A percentile compares a stretch with the other conserved stretches of the same genome.
These are phyloP conservation scores for Penicillium sp. DNA, from an alignment of 2,329 filamentous ascomycete genomes.

Conservation along the genomic window DNA sequence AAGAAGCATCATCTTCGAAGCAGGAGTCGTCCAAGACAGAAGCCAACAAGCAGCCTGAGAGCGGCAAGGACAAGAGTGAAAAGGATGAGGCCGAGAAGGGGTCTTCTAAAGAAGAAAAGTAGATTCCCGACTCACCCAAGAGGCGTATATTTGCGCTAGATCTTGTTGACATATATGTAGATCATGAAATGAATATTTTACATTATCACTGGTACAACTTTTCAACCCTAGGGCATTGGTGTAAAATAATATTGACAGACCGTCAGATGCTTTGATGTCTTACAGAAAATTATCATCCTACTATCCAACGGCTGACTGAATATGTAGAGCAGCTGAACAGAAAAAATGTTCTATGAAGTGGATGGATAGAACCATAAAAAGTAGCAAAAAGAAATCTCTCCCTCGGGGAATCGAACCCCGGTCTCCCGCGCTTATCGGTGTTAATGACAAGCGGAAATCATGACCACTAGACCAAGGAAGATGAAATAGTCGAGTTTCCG, in stretches of 20 bases:
- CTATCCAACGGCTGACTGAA: background rate
- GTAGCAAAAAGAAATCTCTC: constrained; percentile 33
- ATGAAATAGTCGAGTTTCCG: constrained; percentile 21
- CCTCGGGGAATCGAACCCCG: constrained; percentile 41
- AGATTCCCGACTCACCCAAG: background rate
- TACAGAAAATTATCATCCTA: background rate
- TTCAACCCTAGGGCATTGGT: background rate
- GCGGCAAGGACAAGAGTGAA: background rate
- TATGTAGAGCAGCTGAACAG: too few relatives aligned
- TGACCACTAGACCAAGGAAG: constrained; percentile 43
- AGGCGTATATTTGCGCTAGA: background rate
- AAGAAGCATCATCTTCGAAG: background rate
- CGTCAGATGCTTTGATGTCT: background rate
- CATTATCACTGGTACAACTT: background rate
- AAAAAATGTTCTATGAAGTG: background rate
- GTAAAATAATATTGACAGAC: background rate
- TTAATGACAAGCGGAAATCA: constrained; percentile 43
- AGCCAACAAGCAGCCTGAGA: background rate
- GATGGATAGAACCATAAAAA: background rate
- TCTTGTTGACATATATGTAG: background rate
- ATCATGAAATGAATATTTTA: background rate
- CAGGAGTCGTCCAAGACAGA: background rate
- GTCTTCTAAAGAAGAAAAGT: background rate
- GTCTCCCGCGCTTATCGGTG: constrained; percentile 37
- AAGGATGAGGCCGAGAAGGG: background rate